A percentile compares a stretch with the other conserved stretches of the same genome.
phyloP scores from a whole-genome alignment of 2,329 filamentous ascomycete genomes.

The Cryphonectria japonica region DNA sequence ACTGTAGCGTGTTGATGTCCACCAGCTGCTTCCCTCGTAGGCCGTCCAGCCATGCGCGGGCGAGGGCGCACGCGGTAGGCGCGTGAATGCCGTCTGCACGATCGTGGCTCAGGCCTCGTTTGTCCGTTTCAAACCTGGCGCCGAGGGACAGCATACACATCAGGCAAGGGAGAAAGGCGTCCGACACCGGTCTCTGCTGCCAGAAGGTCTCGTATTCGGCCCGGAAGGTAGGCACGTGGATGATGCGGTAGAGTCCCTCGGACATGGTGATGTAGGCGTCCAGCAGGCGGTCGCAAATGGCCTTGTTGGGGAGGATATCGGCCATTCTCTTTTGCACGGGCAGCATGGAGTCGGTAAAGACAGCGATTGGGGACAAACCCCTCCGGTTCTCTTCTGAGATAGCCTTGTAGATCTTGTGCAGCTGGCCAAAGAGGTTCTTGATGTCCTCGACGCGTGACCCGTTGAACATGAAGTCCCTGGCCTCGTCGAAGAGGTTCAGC shows the following conservation, averaged over 20 bases:
- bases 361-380: constrained; percentile 54
- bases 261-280: constrained; percentile 53
- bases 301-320: constrained; percentile 56
- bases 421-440: constrained; percentile 47
- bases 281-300: constrained; percentile 56
- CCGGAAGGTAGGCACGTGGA: constrained; percentile 57
- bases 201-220: constrained; percentile 57
- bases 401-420: constrained; percentile 52
- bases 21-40: constrained; percentile 56
- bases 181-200: constrained; percentile 50
- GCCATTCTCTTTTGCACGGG: constrained; percentile 61
- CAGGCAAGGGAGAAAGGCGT: constrained; percentile 58
- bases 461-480: constrained; percentile 54
- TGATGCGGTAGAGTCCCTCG: constrained; percentile 57
- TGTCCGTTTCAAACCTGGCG: constrained; percentile 56
- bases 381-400: constrained; percentile 53
- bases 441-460: constrained; percentile 46
- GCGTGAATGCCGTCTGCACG: constrained; percentile 59
- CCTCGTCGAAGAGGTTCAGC: constrained; percentile 59
- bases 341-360: constrained; percentile 63
- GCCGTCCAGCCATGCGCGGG: constrained; percentile 57
- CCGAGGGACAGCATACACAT: constrained; percentile 57
- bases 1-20: constrained; percentile 57
- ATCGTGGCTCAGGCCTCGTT: constrained; percentile 54
- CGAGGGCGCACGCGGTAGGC: constrained; percentile 59